These are phyloP conservation scores for Arthrobotrys pseudoclavata DNA, from an alignment of 2,329 filamentous ascomycete species.

Conservation along the genomic window DNA sequence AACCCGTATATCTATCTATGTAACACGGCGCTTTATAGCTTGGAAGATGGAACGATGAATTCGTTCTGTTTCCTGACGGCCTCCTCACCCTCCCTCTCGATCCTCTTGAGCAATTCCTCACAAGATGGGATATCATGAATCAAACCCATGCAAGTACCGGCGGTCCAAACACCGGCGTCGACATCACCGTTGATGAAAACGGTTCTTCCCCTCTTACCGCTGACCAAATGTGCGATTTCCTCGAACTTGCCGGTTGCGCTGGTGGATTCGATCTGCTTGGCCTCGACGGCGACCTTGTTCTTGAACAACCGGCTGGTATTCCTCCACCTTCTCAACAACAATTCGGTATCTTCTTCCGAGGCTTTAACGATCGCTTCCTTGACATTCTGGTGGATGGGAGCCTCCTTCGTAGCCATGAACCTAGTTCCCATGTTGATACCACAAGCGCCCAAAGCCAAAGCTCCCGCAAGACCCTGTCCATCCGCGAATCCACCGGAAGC, in stretches of 20 bases:
- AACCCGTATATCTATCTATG: constrained; percentile 1
- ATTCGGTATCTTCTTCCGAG: constrained; percentile 88
- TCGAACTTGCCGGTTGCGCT: constrained; percentile 88
- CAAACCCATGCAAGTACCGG: constrained; percentile 91
- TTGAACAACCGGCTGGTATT: constrained; percentile 91
- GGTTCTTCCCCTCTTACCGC: constrained; percentile 88
- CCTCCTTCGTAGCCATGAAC: constrained; percentile 96
- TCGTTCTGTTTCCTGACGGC: constrained; percentile 74
- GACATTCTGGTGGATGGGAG: constrained; percentile 91
- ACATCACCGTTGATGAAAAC: constrained; percentile 94
- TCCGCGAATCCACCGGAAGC: constrained; percentile 96
- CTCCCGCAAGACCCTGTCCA: constrained; percentile 90
- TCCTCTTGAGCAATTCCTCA: constrained; percentile 76
- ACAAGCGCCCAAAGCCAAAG: constrained; percentile 87
- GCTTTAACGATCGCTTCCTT: constrained; percentile 92
- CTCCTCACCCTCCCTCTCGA: constrained; percentile 81
- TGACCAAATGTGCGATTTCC: constrained; percentile 88
- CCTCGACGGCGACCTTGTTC: constrained; percentile 87
- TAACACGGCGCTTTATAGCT: constrained; percentile 68
- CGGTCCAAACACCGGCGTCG: constrained; percentile 95
- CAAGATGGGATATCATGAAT: constrained; percentile 88
- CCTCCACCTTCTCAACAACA: constrained; percentile 82
- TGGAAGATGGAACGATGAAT: constrained; percentile 72
- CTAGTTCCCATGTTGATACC: constrained; percentile 99
- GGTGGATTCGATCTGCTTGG: constrained; percentile 84